Percentiles rank a stretch among this genome's conserved stretches.
phyloP scores from a whole-genome alignment of 768 basidiomycete genomes.

The Rhodocollybia butyracea region DNA sequence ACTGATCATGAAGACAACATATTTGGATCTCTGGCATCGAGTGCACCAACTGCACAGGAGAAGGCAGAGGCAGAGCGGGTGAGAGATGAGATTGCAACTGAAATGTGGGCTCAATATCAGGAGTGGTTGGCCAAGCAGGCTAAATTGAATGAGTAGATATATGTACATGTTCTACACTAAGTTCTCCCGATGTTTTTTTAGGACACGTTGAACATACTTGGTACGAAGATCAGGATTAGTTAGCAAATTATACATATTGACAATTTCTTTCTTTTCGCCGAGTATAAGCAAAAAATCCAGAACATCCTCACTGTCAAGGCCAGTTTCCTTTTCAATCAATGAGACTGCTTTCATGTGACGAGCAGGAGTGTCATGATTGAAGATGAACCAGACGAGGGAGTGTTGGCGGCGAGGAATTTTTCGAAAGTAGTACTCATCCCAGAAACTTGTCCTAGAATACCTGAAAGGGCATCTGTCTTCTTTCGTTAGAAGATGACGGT shows the following conservation, averaged over 20 bases:
- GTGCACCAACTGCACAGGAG: no score
- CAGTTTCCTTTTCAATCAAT: not conserved
- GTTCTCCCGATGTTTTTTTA: no score
- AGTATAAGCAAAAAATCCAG: not conserved
- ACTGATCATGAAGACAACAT: no score
- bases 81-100: no score
- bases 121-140: no score
- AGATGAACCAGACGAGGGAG: not conserved
- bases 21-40: no score
- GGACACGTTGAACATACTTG: not conserved
- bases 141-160: no score
- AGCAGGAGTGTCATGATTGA: not conserved
- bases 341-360: not conserved
- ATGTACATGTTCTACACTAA: no score
- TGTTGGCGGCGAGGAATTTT: not conserved
- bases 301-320: not conserved
- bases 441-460: not conserved
- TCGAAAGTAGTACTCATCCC: not conserved
- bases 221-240: not conserved
- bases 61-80: no score
- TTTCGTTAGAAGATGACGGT: not conserved
- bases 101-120: no score
- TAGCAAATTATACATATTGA: not conserved
- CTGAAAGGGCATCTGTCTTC: not conserved
- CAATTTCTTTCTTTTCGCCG: not conserved